Evolutionary conservation across 257 asterid species (phyloP).

Genomic region (Plantago elongata): DNA sequence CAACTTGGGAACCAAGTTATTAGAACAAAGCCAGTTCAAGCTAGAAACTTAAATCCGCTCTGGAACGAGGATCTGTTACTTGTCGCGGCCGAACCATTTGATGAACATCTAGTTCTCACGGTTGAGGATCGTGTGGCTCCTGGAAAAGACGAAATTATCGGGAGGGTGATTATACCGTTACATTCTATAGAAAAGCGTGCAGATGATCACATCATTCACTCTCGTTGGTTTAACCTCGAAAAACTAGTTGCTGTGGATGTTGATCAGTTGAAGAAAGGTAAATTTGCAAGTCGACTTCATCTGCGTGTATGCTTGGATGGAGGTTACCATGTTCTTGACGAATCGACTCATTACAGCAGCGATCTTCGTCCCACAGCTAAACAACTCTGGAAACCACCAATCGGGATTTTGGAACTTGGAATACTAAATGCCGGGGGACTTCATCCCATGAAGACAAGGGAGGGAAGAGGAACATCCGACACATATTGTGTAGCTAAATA

Average conservation of each 20-base stretch:
- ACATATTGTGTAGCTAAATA: slow-evolving; percentile 27
- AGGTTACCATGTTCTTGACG: slow-evolving; percentile 69
- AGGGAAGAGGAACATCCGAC: slow-evolving; percentile 35
- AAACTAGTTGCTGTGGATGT: slow-evolving; percentile 55
- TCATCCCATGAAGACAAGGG: slow-evolving; percentile 39
- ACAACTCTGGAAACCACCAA: slow-evolving; percentile 67
- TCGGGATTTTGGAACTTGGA: slow-evolving; percentile 69
- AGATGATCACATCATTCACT: slow-evolving; percentile 57
- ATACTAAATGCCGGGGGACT: slow-evolving; percentile 62
- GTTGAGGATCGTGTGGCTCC: slow-evolving; percentile 40
- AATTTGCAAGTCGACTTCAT: slow-evolving; percentile 60
- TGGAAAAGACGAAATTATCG: slow-evolving; percentile 53
- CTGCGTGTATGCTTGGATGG: slow-evolving; percentile 64
- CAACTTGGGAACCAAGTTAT: slow-evolving; percentile 63
- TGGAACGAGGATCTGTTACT: slow-evolving; percentile 75
- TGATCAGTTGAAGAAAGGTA: slow-evolving; percentile 46
- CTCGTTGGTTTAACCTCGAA: slow-evolving; percentile 68
- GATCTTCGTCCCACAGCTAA: slow-evolving; percentile 72
- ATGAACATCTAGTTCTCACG: slow-evolving; percentile 50
- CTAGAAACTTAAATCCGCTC: slow-evolving; percentile 47
- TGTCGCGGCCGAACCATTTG: slow-evolving; percentile 79
- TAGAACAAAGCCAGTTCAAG: slow-evolving; percentile 46
- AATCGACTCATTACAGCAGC: slow-evolving; percentile 65
- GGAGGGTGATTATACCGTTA: slow-evolving; percentile 48
- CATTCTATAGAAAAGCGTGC: slow-evolving; percentile 48